A percentile compares a stretch with the other conserved stretches of the same genome.
phyloP scores from a whole-genome alignment of 345 rosid genomes.

The Brassica rapa region DNA sequence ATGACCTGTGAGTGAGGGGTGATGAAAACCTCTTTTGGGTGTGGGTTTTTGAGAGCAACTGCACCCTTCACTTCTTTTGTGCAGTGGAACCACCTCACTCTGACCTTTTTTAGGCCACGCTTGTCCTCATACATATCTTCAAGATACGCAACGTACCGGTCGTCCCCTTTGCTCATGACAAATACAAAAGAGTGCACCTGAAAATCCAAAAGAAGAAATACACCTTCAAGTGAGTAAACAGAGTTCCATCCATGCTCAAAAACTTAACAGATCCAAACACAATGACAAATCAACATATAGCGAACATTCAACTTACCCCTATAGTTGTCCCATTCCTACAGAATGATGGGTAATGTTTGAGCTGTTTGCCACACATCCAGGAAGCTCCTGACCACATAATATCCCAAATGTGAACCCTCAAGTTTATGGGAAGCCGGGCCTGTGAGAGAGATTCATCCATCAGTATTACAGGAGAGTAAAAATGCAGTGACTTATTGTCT shows the following conservation, averaged over 20 bases:
- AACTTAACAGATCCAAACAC: conserved; percentile 9
- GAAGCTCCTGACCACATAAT: conserved; percentile 85
- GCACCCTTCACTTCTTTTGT: conserved; percentile 86
- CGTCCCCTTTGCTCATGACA: conserved; percentile 87
- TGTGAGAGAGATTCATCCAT: conserved; percentile 37
- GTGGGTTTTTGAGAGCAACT: conserved; percentile 65
- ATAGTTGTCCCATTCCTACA: conserved; percentile 78
- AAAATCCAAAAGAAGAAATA: conserved; percentile 19
- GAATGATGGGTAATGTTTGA: conserved; percentile 91
- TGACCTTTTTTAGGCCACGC: conserved; percentile 89
- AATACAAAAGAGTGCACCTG: conserved; percentile 93
- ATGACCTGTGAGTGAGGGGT: conserved; percentile 92
- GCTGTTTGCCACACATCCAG: conserved; percentile 92
- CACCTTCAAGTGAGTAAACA: conserved; percentile 24
- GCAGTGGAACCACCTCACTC: conserved; percentile 96
- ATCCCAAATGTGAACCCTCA: conserved; percentile 60
- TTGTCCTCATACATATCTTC: conserved; percentile 99
- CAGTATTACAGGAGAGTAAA: conserved; percentile 11
- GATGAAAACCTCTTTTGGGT: conserved; percentile 93
- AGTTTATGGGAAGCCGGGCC: conserved; percentile 56
- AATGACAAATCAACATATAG: background rate
- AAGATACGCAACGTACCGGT: conserved; percentile 79
- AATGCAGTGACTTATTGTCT: conserved; percentile 15
- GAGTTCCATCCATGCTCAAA: conserved; percentile 23
- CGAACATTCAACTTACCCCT: conserved; percentile 53